phyloP scores from a whole-genome alignment of 2,329 filamentous ascomycete genomes.

The Stagonosporopsis tanaceti region DNA sequence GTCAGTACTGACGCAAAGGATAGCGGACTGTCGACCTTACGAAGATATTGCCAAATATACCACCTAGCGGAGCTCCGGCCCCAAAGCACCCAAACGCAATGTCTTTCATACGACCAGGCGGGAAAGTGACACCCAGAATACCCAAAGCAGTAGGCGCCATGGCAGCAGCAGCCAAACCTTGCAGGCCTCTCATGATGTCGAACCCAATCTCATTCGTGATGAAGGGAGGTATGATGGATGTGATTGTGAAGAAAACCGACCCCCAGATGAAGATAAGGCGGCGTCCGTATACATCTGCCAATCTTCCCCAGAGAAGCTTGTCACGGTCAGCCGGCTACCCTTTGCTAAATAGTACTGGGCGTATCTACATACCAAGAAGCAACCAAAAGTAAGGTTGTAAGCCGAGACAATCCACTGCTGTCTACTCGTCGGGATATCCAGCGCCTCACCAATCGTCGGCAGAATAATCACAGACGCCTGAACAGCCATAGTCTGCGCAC shows the following conservation, averaged over 20 bases:
- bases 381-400: conserved; percentile 71
- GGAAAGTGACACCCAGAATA: conserved; percentile 72
- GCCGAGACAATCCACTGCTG: conserved; percentile 73
- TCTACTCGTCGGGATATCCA: conserved; percentile 65
- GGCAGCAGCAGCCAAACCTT: conserved; percentile 72
- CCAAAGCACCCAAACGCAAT: conserved; percentile 65
- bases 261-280: conserved; percentile 70
- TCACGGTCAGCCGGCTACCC: not conserved
- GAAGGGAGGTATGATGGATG: conserved; percentile 69
- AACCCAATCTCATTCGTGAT: conserved; percentile 72
- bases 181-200: conserved; percentile 70
- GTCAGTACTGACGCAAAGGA: conserved; percentile 6
- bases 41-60: conserved; percentile 70
- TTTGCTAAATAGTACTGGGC: not conserved
- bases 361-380: conserved; percentile 60
- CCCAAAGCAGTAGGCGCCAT: conserved; percentile 76
- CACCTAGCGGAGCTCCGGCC: conserved; percentile 70
- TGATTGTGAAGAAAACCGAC: conserved; percentile 68
- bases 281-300: conserved; percentile 73
- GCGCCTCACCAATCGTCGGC: conserved; percentile 65
- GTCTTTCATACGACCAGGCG: conserved; percentile 72
- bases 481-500: conserved; percentile 60
- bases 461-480: conserved; percentile 70
- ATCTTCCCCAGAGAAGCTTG: conserved; percentile 69
- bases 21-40: conserved; percentile 11